phyloP scores from a whole-genome alignment of 768 basidiomycete species.

The Vararia minispora region DNA sequence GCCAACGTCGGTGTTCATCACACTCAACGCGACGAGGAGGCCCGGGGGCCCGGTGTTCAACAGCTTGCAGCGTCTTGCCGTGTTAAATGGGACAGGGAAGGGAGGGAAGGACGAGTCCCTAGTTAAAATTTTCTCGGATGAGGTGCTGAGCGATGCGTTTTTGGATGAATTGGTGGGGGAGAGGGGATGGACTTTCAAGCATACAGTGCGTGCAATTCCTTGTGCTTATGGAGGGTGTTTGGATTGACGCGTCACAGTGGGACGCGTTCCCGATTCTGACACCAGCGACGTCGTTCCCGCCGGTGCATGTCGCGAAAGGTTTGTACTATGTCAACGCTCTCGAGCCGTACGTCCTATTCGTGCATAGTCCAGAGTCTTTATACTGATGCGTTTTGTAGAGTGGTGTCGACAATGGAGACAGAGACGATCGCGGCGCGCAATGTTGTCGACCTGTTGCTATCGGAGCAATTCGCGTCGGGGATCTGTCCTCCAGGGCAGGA shows the following conservation, averaged over 20 bases:
- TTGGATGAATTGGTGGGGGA: too few relatives aligned
- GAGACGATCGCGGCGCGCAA: conserved; percentile 76
- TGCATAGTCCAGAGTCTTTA: conserved; percentile 2
- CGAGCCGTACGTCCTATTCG: conserved; percentile 52
- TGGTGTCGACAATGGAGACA: conserved; percentile 90
- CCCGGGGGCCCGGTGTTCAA: conserved; percentile 84
- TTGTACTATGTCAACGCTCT: conserved; percentile 87
- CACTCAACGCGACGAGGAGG: too few relatives aligned
- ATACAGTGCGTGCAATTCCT: too few relatives aligned
- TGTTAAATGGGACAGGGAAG: too few relatives aligned
- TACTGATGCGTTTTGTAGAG: conserved; percentile 30
- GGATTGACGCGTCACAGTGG: conserved; percentile 39
- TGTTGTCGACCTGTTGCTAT: conserved; percentile 65
- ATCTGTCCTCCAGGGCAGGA: conserved; percentile 40
- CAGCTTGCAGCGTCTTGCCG: conserved; percentile 72
- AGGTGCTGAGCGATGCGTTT: too few relatives aligned
- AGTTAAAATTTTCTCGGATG: conserved; percentile 82
- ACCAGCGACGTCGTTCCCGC: conserved; percentile 56
- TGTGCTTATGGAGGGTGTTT: conserved; percentile 7
- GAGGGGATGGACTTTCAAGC: too few relatives aligned
- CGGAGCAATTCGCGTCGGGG: conserved; percentile 55
- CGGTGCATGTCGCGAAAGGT: conserved; percentile 62
- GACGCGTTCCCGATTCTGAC: conserved; percentile 65
- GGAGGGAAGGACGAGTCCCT: conserved; percentile 45
- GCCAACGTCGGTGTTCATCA: conserved; percentile 68